Conservation (phyloP, 1,139 yeast genomes). For the Sugiyamaella xylanicola region DNA sequence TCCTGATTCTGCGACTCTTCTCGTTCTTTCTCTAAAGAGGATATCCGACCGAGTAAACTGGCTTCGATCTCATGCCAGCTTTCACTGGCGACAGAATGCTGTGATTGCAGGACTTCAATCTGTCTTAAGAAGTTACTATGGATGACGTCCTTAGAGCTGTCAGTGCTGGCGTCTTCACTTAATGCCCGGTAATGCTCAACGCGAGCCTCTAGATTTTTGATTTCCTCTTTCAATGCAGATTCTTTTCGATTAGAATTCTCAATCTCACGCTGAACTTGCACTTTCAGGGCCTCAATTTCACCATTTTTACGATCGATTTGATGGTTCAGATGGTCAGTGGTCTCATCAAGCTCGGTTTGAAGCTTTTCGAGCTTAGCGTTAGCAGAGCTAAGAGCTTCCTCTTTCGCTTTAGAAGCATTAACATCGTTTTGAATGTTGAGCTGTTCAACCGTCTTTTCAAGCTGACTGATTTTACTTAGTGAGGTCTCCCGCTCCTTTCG, state of each 20-base stretch:
- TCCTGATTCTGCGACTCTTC: slow-evolving; percentile 40
- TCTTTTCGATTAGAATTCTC: slow-evolving; percentile 24
- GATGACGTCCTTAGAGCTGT: slow-evolving; percentile 41
- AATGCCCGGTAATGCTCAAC: slow-evolving; percentile 49
- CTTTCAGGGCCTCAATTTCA: slow-evolving; percentile 33
- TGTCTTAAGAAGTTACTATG: slow-evolving; percentile 44
- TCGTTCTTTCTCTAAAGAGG: slow-evolving; percentile 47
- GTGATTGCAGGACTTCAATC: slow-evolving; percentile 62
- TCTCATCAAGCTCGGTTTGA: slow-evolving; percentile 27
- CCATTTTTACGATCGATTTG: slow-evolving; percentile 25
- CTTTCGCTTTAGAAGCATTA: slow-evolving; percentile 29
- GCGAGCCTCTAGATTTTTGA: slow-evolving; percentile 44
- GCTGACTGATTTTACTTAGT: slow-evolving; percentile 23
- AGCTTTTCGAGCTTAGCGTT: slow-evolving; percentile 28
- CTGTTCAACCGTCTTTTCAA: slow-evolving; percentile 31
- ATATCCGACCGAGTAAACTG: slow-evolving; percentile 51
- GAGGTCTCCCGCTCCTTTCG: slow-evolving; percentile 27
- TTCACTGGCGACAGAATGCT: slow-evolving; percentile 64
- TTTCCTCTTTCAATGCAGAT: slow-evolving; percentile 37
- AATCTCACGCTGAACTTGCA: slow-evolving; percentile 29
- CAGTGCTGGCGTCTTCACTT: slow-evolving; percentile 43
- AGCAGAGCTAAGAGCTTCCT: slow-evolving; percentile 33
- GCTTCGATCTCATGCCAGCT: slow-evolving; percentile 68
- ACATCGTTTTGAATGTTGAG: slow-evolving; percentile 34
- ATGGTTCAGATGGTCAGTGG: slow-evolving; percentile 25